A percentile compares a stretch with the other conserved stretches of the same genome.
phyloP scores from a whole-genome alignment of 2,329 filamentous ascomycete genomes.

The Nannizziopsis barbatae region DNA sequence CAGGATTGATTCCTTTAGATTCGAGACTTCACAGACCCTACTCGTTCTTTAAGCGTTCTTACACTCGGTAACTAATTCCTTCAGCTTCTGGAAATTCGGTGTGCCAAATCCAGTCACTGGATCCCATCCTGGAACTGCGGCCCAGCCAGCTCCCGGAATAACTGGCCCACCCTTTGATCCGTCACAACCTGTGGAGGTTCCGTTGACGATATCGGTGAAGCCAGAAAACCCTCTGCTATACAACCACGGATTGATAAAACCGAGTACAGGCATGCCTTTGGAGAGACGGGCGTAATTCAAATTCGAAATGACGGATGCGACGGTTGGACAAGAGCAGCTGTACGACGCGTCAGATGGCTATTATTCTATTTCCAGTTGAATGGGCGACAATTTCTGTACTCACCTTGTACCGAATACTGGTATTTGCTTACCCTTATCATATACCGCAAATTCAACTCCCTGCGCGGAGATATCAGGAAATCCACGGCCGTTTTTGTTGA shows the following conservation, averaged over 20 bases:
- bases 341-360: no score
- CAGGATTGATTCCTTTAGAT: no score
- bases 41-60: no score
- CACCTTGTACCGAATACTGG: slow-evolving; percentile 38
- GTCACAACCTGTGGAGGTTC: slow-evolving; percentile 21
- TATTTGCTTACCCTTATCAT: slow-evolving; percentile 27
- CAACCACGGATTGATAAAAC: slow-evolving; percentile 53
- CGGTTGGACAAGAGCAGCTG: slow-evolving; percentile 49
- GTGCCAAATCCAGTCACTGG: slow-evolving; percentile 38
- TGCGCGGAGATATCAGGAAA: slow-evolving; percentile 55
- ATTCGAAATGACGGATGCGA: slow-evolving; percentile 52
- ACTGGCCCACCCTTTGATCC: slow-evolving; percentile 2
- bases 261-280: slow-evolving; percentile 43
- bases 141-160: slow-evolving; percentile 41
- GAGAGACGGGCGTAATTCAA: slow-evolving; percentile 53
- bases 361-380: background rate
- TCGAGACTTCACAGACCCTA: no score
- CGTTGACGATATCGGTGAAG: slow-evolving; percentile 41
- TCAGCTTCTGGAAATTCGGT: slow-evolving; percentile 20
- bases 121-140: slow-evolving; percentile 42
- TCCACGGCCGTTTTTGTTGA: slow-evolving; percentile 44
- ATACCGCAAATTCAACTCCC: slow-evolving; percentile 32
- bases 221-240: slow-evolving; percentile 39
- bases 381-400: background rate
- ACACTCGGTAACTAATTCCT: background rate